phyloP scores from a whole-genome alignment of 23 red algal genomes.

The Pyropia haitanensis region DNA sequence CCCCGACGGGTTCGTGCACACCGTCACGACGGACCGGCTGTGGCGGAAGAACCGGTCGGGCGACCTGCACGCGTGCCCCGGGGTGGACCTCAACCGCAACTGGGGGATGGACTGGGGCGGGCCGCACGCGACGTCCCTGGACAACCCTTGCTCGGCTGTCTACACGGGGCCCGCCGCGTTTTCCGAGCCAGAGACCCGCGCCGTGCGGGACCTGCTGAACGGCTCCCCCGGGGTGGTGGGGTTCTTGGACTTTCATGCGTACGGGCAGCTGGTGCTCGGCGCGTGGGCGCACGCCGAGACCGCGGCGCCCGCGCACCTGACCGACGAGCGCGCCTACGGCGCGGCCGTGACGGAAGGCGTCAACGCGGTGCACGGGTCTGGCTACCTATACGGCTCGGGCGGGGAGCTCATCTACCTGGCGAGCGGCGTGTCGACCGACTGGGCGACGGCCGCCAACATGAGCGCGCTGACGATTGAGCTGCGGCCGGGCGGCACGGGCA shows the following conservation, averaged over 20 bases:
- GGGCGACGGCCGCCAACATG: too few species aligned
- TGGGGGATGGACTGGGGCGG: not conserved
- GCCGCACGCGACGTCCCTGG: not conserved
- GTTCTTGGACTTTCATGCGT: not conserved
- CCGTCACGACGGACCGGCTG: not conserved
- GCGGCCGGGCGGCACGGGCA: too few species aligned
- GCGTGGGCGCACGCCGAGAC: not conserved
- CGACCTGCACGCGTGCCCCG: not conserved
- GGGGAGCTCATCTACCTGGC: too few species aligned
- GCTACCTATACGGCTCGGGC: too few species aligned
- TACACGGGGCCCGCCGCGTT: not conserved
- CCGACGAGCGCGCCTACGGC: too few species aligned
- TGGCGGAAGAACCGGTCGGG: conserved; percentile 1
- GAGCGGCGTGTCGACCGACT: too few species aligned
- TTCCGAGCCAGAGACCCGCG: not conserved
- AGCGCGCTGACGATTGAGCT: too few species aligned
- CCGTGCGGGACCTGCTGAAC: not conserved
- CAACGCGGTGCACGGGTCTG: too few species aligned
- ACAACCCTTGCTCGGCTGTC: not conserved
- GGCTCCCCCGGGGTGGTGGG: not conserved
- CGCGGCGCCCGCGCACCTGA: too few species aligned
- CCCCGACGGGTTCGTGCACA: not conserved
- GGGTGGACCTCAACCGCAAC: conserved; percentile 1
- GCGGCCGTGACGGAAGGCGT: too few species aligned
- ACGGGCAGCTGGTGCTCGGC: not conserved